phyloP scores from a whole-genome alignment of 192 early-diverging fungal genomes.

The Geranomyces variabilis region DNA sequence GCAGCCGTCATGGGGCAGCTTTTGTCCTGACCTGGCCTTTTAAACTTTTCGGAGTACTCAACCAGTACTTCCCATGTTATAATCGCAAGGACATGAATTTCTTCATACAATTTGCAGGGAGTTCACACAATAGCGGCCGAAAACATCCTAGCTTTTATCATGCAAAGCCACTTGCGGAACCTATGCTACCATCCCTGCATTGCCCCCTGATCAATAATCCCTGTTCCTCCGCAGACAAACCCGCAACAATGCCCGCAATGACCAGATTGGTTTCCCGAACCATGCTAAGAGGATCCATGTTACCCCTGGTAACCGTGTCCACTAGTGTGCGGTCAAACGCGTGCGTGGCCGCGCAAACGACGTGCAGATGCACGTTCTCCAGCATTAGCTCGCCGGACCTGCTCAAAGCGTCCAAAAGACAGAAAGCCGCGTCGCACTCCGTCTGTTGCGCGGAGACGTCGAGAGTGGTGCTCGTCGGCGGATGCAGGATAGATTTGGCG shows the following conservation, averaged over 20 bases:
- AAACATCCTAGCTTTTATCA: background rate
- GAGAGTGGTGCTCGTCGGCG: constrained; percentile 4
- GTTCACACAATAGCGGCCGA: background rate
- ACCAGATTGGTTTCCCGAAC: constrained; percentile 8
- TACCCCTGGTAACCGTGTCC: constrained; percentile 27
- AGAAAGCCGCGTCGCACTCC: constrained; percentile 9
- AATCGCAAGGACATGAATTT: too few relatives aligned
- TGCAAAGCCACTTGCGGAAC: constrained; percentile 2
- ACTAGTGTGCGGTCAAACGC: constrained; percentile 32
- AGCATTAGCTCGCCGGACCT: constrained; percentile 2
- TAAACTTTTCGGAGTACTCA: too few relatives aligned
- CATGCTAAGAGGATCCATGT: background rate
- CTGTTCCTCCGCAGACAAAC: constrained; percentile 6
- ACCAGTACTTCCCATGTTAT: too few relatives aligned
- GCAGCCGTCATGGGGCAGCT: too few relatives aligned
- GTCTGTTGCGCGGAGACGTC: background rate
- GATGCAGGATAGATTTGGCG: constrained; percentile 10
- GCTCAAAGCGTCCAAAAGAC: constrained; percentile 9
- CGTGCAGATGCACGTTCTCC: constrained; percentile 22
- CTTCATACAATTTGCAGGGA: too few relatives aligned
- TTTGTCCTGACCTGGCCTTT: too few relatives aligned
- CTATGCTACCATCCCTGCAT: background rate
- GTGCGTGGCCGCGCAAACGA: constrained; percentile 34
- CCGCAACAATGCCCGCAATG: constrained; percentile 3
- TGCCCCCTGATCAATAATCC: background rate